phyloP scores from a whole-genome alignment of 2,329 filamentous ascomycete species.

The Pseudogymnoascus sp. region DNA sequence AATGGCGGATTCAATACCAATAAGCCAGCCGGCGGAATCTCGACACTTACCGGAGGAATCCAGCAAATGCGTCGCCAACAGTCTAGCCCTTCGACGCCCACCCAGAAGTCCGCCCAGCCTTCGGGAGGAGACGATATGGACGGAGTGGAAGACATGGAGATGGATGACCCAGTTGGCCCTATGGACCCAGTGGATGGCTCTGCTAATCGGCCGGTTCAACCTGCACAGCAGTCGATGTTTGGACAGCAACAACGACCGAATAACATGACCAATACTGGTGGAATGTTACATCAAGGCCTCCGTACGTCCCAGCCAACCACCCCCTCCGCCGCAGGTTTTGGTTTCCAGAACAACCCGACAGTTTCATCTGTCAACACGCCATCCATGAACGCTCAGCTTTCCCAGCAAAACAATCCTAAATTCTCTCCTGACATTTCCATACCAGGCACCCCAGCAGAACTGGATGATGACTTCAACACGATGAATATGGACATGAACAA shows the following conservation, averaged over 20 bases:
- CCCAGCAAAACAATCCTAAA: slow-evolving; percentile 42
- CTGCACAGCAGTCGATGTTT: slow-evolving; percentile 54
- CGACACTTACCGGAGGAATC: slow-evolving; percentile 22
- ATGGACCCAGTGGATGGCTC: slow-evolving; percentile 51
- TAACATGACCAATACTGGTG: slow-evolving; percentile 66
- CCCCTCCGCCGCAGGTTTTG: slow-evolving; percentile 67
- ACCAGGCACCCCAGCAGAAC: slow-evolving; percentile 61
- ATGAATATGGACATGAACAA: slow-evolving; percentile 46
- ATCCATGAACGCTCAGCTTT: slow-evolving; percentile 68
- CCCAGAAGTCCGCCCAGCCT: slow-evolving; percentile 22
- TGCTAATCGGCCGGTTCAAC: slow-evolving; percentile 45
- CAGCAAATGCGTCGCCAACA: slow-evolving; percentile 27
- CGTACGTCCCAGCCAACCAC: slow-evolving; percentile 81
- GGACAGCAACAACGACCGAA: slow-evolving; percentile 59
- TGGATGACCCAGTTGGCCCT: slow-evolving; percentile 71
- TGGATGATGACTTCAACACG: slow-evolving; percentile 65
- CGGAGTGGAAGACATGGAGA: slow-evolving; percentile 87
- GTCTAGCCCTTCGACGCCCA: slow-evolving; percentile 24
- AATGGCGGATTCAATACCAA: slow-evolving; percentile 19
- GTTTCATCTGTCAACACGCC: slow-evolving; percentile 97
- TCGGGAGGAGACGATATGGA: slow-evolving; percentile 58
- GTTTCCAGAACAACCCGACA: slow-evolving; percentile 85
- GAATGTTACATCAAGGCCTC: slow-evolving; percentile 66
- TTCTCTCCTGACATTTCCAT: slow-evolving; percentile 51
- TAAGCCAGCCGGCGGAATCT: slow-evolving; percentile 17